These are phyloP conservation scores for Aspergillus sparsus DNA, from an alignment of 495 filamentous ascomycete species.

Conservation along the genomic window DNA sequence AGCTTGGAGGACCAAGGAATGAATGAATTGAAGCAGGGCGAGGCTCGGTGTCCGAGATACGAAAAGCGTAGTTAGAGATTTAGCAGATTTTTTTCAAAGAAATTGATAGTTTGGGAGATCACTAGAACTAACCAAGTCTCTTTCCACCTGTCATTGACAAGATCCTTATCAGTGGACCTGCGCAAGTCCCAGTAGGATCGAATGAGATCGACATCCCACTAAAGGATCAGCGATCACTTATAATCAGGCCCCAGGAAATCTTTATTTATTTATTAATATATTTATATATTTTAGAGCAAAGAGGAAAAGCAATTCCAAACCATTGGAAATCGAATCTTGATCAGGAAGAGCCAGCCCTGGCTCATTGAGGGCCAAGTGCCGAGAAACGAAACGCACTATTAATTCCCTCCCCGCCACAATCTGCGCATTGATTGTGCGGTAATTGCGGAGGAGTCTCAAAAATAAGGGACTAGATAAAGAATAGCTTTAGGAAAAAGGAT, in stretches of 20 bases:
- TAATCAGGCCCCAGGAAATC: neutral
- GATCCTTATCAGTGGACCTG: constrained; percentile 31
- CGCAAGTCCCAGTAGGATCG: constrained; percentile 20
- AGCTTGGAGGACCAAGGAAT: constrained; percentile 2
- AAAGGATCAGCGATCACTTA: constrained; percentile 11
- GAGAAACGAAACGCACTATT: constrained; percentile 5
- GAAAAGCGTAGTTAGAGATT: neutral
- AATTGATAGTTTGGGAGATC: constrained; percentile 17
- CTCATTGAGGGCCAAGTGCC: constrained; percentile 2
- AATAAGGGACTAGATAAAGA: constrained; percentile 7
- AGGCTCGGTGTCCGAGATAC: neutral
- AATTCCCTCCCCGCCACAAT: neutral
- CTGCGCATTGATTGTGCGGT: constrained; percentile 14
- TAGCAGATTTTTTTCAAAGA: neutral
- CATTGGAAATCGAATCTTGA: neutral
- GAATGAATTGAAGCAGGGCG: constrained; percentile 4
- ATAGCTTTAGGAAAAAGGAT: neutral
- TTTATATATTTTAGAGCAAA: neutral
- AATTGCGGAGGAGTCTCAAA: constrained; percentile 15
- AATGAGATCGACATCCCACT: constrained; percentile 14
- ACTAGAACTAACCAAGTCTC: constrained; percentile 7
- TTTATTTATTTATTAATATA: neutral
- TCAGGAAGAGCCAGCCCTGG: neutral
- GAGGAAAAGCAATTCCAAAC: constrained; percentile 2
- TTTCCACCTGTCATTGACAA: constrained; percentile 15